Conservation (phyloP, 371 early-diverging fungal genomes). For the Lichtheimia corymbifera region DNA sequence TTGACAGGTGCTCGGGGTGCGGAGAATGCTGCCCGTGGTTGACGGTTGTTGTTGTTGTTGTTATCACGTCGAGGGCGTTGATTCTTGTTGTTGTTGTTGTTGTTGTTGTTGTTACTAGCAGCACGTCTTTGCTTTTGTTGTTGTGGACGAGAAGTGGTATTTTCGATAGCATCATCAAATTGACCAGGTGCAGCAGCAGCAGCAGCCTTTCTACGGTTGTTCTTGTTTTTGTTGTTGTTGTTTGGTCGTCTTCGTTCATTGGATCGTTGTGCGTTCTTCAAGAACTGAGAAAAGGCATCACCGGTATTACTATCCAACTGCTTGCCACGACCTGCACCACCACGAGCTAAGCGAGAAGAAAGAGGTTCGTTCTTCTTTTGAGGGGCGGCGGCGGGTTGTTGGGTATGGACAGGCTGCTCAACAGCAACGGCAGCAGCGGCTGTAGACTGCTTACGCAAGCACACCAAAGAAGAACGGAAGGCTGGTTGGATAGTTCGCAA, state of each 20-base stretch:
- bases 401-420: not conserved
- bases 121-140: conserved; percentile 6
- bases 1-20: conserved; percentile 4
- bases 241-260: conserved; percentile 7
- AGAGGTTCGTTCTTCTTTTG: conserved; percentile 4
- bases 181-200: conserved; percentile 17
- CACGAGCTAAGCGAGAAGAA: conserved; percentile 23
- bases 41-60: conserved; percentile 12
- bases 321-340: conserved; percentile 47
- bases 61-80: not conserved
- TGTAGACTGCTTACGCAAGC: conserved; percentile 9
- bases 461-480: not conserved
- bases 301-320: conserved; percentile 11
- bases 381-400: not conserved
- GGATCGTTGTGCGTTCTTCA: conserved; percentile 20
- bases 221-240: conserved; percentile 14
- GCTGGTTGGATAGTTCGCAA: not conserved
- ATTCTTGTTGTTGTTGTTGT: conserved; percentile 9
- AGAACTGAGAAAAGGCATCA: conserved; percentile 42
- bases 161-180: conserved; percentile 23
- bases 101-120: conserved; percentile 9
- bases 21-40: conserved; percentile 5
- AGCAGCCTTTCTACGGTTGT: conserved; percentile 8
- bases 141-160: not conserved
- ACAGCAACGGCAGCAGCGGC: conserved; percentile 9